phyloP scores from a whole-genome alignment of 306 rosid genomes.

The Vachellia pachyceras region DNA sequence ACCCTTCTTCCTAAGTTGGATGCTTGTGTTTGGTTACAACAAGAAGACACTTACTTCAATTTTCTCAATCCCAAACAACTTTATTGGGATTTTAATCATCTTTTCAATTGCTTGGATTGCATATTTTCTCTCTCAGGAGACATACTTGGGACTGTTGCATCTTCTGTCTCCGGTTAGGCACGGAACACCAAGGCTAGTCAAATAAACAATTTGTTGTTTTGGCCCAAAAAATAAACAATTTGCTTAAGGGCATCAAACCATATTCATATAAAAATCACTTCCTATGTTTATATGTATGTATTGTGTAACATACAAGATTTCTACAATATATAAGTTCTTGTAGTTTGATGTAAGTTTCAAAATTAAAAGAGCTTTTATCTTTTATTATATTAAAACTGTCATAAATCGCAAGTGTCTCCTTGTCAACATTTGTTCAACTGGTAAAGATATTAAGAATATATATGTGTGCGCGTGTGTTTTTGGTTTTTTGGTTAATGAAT shows the following conservation, averaged over 20 bases:
- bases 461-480: too few relatives aligned
- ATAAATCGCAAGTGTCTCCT: background rate
- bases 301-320: background rate
- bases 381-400: background rate
- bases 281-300: background rate
- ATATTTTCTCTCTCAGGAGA: slow-evolving; percentile 44
- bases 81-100: slow-evolving; percentile 49
- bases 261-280: background rate
- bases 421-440: background rate
- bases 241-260: background rate
- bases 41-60: slow-evolving; percentile 1
- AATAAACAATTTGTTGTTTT: too few relatives aligned
- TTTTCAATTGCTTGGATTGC: background rate
- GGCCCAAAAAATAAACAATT: too few relatives aligned
- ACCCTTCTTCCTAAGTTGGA: slow-evolving; percentile 24
- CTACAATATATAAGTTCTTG: background rate
- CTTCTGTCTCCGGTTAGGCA: slow-evolving; percentile 52
- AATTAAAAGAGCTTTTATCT: background rate
- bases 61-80: slow-evolving; percentile 23
- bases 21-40: slow-evolving; percentile 43
- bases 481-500: too few relatives aligned
- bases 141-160: slow-evolving; percentile 62
- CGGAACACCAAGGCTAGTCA: slow-evolving; percentile 33
- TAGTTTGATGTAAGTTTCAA: background rate
- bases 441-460: background rate